Evolutionary conservation across 2,329 filamentous ascomycete genomes (phyloP), one percentile per base, ranked within the genome.

Genomic region (Acrodontium crateriforme): DNA sequence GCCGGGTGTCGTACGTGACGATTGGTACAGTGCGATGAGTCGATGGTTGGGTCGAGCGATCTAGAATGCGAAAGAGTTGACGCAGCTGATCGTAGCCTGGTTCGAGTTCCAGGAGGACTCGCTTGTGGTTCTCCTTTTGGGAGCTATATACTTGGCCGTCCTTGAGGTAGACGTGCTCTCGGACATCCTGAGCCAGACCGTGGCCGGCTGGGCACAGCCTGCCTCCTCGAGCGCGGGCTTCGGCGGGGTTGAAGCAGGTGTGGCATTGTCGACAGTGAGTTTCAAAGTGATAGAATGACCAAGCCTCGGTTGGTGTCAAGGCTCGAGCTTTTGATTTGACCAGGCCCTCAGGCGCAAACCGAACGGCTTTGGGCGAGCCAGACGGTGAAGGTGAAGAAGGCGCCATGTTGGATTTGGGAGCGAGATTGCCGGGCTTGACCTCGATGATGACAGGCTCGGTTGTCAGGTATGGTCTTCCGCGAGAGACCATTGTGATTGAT

Each of bases 251-350:
- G 39, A 49, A 45, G 54, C 62, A 65, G 33, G 52, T 46, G 24
- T 38, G 43, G 45, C 62, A 65, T 35, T 50, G 52, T 27, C 52
- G 51, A 18, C 59, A 58, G 45, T 65, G 62, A 33, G 46, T 50
- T 40, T 64, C 60, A 33, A 62, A 63, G 50, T 61, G 46, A 47
- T 62, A 60, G 30, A 59, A 43, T 2, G 56, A 54, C 59, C 59
- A 62, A 36, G 52, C 54, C 46, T 64, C 60, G 19, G 49, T 39
- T 4, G 44, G 42, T 33, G 52, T 56, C 19, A 58, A 43, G 16
- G 56, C 55, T 25, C 60, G 54, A 4, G 55, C 56, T 40, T 56
- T 44, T 12, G 48, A 46, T 31, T 40, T 38, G 24, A 25, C 33
- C 25, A 16, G 35, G 34, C 9, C 29, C 20, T 10, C 32, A 6